Conservation (phyloP, 805 yeast species). For the Candida maesae region DNA sequence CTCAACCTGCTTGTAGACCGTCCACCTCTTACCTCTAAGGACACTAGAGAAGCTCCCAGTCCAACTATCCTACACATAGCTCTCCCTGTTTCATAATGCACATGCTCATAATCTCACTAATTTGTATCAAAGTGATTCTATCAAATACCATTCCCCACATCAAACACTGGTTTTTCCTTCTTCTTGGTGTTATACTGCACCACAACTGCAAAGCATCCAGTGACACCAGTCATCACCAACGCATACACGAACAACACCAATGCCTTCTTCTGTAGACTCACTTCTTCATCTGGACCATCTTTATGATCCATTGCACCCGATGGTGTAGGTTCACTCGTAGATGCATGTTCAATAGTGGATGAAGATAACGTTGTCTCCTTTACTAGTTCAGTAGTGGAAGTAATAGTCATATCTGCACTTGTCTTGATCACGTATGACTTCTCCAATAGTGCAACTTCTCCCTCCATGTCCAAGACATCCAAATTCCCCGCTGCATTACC, state of each 20-base stretch:
- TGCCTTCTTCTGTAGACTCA: conserved; percentile 20
- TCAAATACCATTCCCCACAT: no score
- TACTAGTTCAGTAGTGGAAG: neutral
- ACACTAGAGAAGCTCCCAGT: no score
- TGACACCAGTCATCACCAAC: conserved; percentile 26
- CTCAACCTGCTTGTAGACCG: no score
- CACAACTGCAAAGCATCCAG: conserved; percentile 8
- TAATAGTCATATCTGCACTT: neutral
- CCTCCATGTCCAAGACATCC: conserved; percentile 51
- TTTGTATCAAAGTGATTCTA: no score
- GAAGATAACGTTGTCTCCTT: neutral
- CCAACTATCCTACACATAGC: no score
- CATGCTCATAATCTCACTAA: no score
- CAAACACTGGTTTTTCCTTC: no score
- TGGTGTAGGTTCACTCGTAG: no score
- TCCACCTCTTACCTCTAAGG: no score
- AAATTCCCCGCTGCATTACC: conserved; percentile 73
- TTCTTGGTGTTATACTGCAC: conserved; percentile 6
- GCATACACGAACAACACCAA: conserved; percentile 30
- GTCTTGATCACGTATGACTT: neutral
- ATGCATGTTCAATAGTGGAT: no score
- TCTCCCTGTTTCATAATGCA: no score
- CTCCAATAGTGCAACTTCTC: conserved; percentile 29
- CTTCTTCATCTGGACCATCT: neutral
- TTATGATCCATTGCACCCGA: no score